Conservation (phyloP, 2,329 filamentous ascomycete genomes). For the Aspergillus felis region DNA sequence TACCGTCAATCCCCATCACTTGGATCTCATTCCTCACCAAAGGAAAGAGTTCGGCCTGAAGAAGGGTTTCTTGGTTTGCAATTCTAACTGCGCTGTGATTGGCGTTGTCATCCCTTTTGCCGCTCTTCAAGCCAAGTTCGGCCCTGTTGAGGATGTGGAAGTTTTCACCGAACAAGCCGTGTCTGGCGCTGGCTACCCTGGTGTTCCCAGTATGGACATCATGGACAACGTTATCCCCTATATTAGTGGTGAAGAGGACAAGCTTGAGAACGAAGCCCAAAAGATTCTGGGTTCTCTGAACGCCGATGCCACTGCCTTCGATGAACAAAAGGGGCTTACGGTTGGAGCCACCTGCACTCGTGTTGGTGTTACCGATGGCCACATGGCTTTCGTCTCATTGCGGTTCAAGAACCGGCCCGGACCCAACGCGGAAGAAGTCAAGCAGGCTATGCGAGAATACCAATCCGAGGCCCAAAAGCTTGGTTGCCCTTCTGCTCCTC, state of each 20-base stretch:
- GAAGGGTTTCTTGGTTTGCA: conserved; percentile 92
- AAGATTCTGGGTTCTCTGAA: conserved; percentile 86
- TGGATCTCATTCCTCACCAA: conserved; percentile 87
- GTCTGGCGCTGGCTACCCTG: conserved; percentile 71
- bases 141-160: conserved; percentile 69
- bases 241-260: conserved; percentile 92
- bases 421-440: conserved; percentile 72
- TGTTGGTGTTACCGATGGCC: conserved; percentile 91
- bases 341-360: conserved; percentile 89
- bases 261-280: conserved; percentile 88
- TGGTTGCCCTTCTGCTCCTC: conserved; percentile 82
- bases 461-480: conserved; percentile 75
- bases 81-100: conserved; percentile 97
- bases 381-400: conserved; percentile 90
- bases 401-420: conserved; percentile 71
- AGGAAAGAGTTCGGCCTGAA: conserved; percentile 66
- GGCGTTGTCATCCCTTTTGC: conserved; percentile 93
- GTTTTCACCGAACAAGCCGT: conserved; percentile 95
- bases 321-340: conserved; percentile 68
- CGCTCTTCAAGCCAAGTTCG: conserved; percentile 81
- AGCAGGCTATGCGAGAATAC: conserved; percentile 74
- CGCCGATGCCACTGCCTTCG: conserved; percentile 66
- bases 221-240: conserved; percentile 94
- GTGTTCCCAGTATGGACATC: conserved; percentile 84
- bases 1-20: conserved; percentile 85